Base-by-base conservation (phyloP, 2,329 filamentous ascomycete species). In the Claviceps pazoutovae region DNA sequence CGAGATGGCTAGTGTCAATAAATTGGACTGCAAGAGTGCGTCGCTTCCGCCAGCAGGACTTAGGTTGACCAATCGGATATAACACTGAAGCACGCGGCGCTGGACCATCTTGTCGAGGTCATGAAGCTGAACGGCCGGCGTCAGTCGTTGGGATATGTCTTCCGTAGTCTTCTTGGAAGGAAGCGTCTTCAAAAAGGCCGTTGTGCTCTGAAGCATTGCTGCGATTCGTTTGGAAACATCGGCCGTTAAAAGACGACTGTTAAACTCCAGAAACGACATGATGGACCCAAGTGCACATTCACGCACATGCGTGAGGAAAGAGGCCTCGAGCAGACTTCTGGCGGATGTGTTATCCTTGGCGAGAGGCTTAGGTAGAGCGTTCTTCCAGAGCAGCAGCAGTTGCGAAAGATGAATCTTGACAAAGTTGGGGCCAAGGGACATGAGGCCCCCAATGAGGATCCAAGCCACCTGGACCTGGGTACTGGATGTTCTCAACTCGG, bases 321-420 rank as follows among this genome's bases (percentile, higher is more conserved):
- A 95, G 3, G 91, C 82, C 64, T 98, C 94, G 7, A 97, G 73
- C 49, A 88, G 77, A 56, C 86, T 91, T 50, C 90, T 80, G 56
- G 91, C 83, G 0, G 84, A 80, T 49, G 88, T 88, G 58, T 93
- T 94, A 58, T 97, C 91, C 65, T 89, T 94, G 37, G 88, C 84
- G n/a, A 97, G 69, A 5, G 94, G 91, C 62, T 94, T 95, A 0
- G 94, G 91, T 11, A 98, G 75, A 0, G 93, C 91, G 66, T 97
- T 98, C 68, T 95, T 95, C 93, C 93, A 98, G 6, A 98, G 73
- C 8, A 98, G 72, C 52, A 98, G 80, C 21, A 98, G 75, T 63
- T 98, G 93, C 2, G 90, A 91, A 7, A 98, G 76, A 67, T 98
- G 93, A 23, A 97, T 97, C 69, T 98, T 98, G 67, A 97, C 91